These are phyloP conservation scores for Trichophyton equinum DNA, from an alignment of 2,329 filamentous ascomycete genomes.

Conservation along the genomic window DNA sequence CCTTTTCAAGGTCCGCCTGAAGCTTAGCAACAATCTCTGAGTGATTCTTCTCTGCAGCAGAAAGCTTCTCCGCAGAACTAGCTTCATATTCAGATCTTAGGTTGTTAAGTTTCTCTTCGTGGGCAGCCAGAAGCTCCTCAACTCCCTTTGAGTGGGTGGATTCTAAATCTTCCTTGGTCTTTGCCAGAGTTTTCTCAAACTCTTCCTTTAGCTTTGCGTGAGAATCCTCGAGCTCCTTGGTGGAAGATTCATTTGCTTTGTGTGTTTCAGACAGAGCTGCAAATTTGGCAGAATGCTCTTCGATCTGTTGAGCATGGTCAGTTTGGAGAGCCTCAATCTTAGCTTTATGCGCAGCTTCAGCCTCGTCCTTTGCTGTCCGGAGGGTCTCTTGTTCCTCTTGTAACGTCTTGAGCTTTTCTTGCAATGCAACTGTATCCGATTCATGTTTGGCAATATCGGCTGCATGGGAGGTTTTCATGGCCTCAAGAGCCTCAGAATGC, in stretches of 20 bases:
- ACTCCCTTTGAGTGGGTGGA: slow-evolving; percentile 29
- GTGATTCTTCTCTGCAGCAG: slow-evolving; percentile 26
- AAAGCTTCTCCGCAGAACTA: slow-evolving; percentile 25
- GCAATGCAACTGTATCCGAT: slow-evolving; percentile 15
- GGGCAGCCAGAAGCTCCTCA: slow-evolving; percentile 28
- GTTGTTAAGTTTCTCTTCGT: slow-evolving; percentile 29
- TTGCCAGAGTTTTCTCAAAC: slow-evolving; percentile 24
- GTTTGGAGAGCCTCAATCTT: slow-evolving; percentile 12
- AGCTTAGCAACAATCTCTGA: slow-evolving; percentile 23
- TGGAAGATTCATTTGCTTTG: slow-evolving; percentile 20
- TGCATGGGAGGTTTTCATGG: slow-evolving; percentile 25
- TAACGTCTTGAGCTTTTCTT: slow-evolving; percentile 11
- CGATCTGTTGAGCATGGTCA: slow-evolving; percentile 15
- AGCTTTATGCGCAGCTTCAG: slow-evolving; percentile 8
- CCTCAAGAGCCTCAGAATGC: slow-evolving; percentile 24
- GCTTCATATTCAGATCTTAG: slow-evolving; percentile 27
- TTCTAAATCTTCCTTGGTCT: slow-evolving; percentile 26
- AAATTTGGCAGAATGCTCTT: slow-evolving; percentile 21
- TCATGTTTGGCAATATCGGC: slow-evolving; percentile 24
- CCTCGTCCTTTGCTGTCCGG: slow-evolving; percentile 6
- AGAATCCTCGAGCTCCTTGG: slow-evolving; percentile 25
- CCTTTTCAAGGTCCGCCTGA: slow-evolving; percentile 25
- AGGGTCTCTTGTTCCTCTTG: slow-evolving; percentile 14
- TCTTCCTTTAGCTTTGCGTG: slow-evolving; percentile 26
- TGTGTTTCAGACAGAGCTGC: slow-evolving; percentile 19